Evolutionary conservation across 176 grass and related monocot genomes (phyloP).

Genomic region (Cenchrus fungigraminus): DNA sequence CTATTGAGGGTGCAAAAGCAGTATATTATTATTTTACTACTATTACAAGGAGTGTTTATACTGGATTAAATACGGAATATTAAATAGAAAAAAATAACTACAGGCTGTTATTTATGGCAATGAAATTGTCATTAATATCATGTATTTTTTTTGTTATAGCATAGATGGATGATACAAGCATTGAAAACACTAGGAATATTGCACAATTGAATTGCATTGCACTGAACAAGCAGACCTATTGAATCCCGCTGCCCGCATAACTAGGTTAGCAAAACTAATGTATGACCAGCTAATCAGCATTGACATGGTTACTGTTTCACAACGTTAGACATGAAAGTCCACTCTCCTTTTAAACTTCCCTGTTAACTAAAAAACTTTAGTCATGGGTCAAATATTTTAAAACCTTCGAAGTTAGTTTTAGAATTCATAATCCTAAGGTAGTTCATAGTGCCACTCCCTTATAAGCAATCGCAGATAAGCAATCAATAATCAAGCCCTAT

Average conservation of each 20-base stretch:
- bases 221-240: conserved; percentile 9
- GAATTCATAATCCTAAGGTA: not conserved
- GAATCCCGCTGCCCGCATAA: conserved; percentile 13
- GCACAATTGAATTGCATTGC: not conserved
- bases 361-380: not conserved
- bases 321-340: not conserved
- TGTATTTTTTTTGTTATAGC: not conserved
- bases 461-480: not conserved
- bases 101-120: not conserved
- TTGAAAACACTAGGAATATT: conserved; percentile 16
- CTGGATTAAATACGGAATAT: not conserved
- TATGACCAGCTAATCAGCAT: not conserved
- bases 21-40: conserved; percentile 30
- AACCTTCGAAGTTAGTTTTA: not conserved
- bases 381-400: not conserved
- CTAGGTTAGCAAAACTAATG: conserved; percentile 10
- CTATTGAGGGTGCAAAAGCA: conserved; percentile 42
- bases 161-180: conserved; percentile 1
- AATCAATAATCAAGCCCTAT: not conserved
- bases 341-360: not conserved
- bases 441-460: not conserved
- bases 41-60: conserved; percentile 3
- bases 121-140: not conserved
- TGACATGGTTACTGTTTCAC: not conserved
- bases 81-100: not conserved